phyloP scores from a whole-genome alignment of 129 eudicot species.

The Artemisia annua region DNA sequence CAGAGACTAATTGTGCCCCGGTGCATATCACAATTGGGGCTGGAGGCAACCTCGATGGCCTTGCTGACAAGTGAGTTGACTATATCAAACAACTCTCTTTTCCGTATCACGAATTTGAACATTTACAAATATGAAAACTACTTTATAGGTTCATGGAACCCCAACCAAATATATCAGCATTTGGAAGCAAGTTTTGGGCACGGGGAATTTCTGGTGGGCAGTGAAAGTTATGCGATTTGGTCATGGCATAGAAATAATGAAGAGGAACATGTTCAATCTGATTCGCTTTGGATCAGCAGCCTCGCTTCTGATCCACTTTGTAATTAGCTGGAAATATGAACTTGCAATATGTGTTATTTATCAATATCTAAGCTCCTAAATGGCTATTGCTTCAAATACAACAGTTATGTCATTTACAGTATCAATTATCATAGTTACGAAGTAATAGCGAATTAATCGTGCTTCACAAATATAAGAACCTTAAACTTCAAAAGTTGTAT shows the following conservation, averaged over 20 bases:
- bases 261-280: too few species aligned
- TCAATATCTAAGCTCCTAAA: neutral
- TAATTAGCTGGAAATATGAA: too few species aligned
- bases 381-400: too few species aligned
- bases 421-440: too few species aligned
- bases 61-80: slow-evolving; percentile 42
- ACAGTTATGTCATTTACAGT: neutral
- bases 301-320: too few species aligned
- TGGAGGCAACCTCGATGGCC: slow-evolving; percentile 65
- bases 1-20: slow-evolving; percentile 46
- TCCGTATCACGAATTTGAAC: neutral
- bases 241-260: too few species aligned
- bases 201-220: slow-evolving; percentile 34
- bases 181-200: slow-evolving; percentile 74
- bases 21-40: slow-evolving; percentile 63
- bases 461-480: too few species aligned
- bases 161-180: slow-evolving; percentile 42
- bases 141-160: slow-evolving; percentile 44
- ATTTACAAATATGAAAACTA: neutral
- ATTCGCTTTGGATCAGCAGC: too few species aligned
- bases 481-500: too few species aligned
- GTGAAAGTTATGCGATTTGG: too few species aligned
- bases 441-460: too few species aligned
- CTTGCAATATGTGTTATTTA: too few species aligned
- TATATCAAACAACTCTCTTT: neutral